These are phyloP conservation scores for Ogataea glucozyma DNA, from an alignment of 805 yeast species.

Conservation along the genomic window DNA sequence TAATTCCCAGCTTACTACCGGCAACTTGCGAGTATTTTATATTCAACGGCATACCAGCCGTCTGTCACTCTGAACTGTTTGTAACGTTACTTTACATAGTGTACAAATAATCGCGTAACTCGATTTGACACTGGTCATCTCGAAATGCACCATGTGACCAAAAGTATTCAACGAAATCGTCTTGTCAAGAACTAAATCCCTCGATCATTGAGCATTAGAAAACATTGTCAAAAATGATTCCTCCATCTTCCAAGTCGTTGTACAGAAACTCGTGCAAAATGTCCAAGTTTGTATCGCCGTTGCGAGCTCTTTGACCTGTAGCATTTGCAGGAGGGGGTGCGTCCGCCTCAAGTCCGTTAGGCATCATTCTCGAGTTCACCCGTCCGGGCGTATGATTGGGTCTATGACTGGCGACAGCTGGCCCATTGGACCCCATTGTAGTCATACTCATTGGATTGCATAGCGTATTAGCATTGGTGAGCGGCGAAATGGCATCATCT, in stretches of 20 bases:
- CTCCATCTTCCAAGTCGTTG: conserved; percentile 18
- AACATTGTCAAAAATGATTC: conserved; percentile 21
- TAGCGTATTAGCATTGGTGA: conserved; percentile 3
- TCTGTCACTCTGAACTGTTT: too few species aligned
- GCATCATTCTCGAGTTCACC: background rate
- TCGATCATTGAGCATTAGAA: conserved; percentile 6
- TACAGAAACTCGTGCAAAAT: conserved; percentile 19
- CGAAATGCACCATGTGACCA: too few species aligned
- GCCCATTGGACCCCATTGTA: background rate
- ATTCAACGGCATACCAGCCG: too few species aligned
- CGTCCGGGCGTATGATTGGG: too few species aligned
- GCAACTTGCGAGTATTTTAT: too few species aligned
- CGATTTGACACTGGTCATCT: too few species aligned
- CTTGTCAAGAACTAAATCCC: too few species aligned
- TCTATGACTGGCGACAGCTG: background rate
- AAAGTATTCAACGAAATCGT: too few species aligned
- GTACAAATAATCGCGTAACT: too few species aligned
- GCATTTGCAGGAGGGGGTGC: background rate
- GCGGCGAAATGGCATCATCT: conserved; percentile 8
- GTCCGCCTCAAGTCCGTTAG: background rate
- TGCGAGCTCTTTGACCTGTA: background rate
- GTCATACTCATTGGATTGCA: conserved; percentile 1
- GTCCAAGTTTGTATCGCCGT: conserved; percentile 9
- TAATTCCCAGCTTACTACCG: too few species aligned
- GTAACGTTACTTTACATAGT: too few species aligned